These are phyloP conservation scores for Ceratocystis colombiana DNA, from an alignment of 2,329 filamentous ascomycete species.

Conservation along the genomic window DNA sequence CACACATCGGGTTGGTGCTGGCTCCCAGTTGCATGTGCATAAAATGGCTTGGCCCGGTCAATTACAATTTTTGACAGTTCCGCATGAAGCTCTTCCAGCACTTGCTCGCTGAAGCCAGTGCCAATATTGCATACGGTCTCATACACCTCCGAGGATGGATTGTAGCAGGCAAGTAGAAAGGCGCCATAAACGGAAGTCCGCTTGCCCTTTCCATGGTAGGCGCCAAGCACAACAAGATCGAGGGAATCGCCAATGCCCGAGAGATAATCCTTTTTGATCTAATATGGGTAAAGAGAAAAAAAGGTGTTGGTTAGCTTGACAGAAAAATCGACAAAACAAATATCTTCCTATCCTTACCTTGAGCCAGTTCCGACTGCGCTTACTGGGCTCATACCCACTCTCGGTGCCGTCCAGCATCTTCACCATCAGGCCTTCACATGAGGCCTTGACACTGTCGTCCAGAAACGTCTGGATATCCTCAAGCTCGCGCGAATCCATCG, in stretches of 20 bases:
- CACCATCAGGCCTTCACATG: constrained; percentile 96
- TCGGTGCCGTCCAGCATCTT: constrained; percentile 96
- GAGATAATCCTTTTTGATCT: constrained; percentile 98
- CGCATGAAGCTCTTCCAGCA: constrained; percentile 76
- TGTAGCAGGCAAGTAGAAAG: constrained; percentile 92
- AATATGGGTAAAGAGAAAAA: background rate
- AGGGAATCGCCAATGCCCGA: constrained; percentile 88
- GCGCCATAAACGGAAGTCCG: constrained; percentile 92
- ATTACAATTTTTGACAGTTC: constrained; percentile 70
- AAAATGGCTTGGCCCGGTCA: constrained; percentile 87
- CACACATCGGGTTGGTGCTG: constrained; percentile 97
- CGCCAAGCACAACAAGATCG: constrained; percentile 88
- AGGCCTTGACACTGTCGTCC: constrained; percentile 90
- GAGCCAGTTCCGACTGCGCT: constrained; percentile 94
- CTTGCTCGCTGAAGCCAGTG: constrained; percentile 89
- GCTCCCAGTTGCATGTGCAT: constrained; percentile 68
- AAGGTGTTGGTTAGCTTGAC: background rate
- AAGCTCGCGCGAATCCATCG: constrained; percentile 75
- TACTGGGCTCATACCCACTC: constrained; percentile 91
- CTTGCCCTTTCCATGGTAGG: constrained; percentile 90
- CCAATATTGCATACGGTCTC: constrained; percentile 98
- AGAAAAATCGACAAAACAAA: background rate
- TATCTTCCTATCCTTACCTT: constrained; percentile 49
- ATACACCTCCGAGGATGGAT: constrained; percentile 66
- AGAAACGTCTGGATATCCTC: constrained; percentile 89